phyloP scores from a whole-genome alignment of 1,139 yeast species.

The Protomyces lactucae-debilis region DNA sequence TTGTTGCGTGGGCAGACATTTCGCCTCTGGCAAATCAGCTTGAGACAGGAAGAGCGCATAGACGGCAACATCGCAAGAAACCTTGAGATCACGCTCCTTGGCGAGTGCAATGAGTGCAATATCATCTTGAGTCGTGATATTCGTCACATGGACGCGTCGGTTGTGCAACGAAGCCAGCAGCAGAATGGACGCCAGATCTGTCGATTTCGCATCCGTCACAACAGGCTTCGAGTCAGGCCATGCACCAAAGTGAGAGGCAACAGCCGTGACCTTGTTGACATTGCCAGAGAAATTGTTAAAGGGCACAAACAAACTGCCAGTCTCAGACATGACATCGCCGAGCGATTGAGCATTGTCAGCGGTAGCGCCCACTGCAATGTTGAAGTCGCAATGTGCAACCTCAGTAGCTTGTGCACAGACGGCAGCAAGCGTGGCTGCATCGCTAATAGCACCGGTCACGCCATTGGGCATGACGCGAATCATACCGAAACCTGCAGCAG shows the following conservation, averaged over 20 bases:
- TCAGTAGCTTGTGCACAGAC: conserved; percentile 51
- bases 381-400: conserved; percentile 73
- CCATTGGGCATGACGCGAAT: conserved; percentile 75
- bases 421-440: conserved; percentile 57
- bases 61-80: conserved; percentile 86
- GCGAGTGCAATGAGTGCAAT: conserved; percentile 79
- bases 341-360: conserved; percentile 61
- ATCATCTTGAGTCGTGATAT: conserved; percentile 76
- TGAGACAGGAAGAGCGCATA: conserved; percentile 72
- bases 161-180: conserved; percentile 83
- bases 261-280: conserved; percentile 62
- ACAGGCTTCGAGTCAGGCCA: conserved; percentile 88
- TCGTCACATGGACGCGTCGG: conserved; percentile 83
- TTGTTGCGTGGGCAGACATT: conserved; percentile 69
- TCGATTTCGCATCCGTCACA: conserved; percentile 84
- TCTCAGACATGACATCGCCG: conserved; percentile 58
- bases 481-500: conserved; percentile 86
- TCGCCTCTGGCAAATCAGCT: conserved; percentile 64
- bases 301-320: conserved; percentile 77
- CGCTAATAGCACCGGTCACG: conserved; percentile 58
- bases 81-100: conserved; percentile 71
- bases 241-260: conserved; percentile 69
- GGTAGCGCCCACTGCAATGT: conserved; percentile 78
- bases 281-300: conserved; percentile 64
- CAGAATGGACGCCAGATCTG: conserved; percentile 85